phyloP scores from a whole-genome alignment of 2,329 filamentous ascomycete genomes.

The Hymenotorrendiella dingleyae region DNA sequence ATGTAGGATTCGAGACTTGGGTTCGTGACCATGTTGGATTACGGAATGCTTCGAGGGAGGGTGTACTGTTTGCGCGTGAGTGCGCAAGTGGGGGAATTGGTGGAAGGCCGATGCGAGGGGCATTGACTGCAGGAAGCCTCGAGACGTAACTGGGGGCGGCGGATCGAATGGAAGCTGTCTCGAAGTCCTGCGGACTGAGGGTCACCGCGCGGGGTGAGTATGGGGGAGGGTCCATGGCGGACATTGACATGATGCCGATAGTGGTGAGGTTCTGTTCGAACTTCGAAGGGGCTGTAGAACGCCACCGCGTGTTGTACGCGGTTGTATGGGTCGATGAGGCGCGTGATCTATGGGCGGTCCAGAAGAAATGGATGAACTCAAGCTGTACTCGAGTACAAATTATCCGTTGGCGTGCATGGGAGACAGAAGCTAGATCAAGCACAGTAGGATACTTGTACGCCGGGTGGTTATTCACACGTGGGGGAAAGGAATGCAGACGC shows the following conservation, averaged over 20 bases:
- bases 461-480: too few species aligned
- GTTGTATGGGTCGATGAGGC: too few species aligned
- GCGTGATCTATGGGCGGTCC: too few species aligned
- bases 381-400: too few species aligned
- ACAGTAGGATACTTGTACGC: too few species aligned
- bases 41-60: constrained; percentile 47
- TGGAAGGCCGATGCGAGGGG: constrained; percentile 40
- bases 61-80: constrained; percentile 28
- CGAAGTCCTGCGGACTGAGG: constrained; percentile 44
- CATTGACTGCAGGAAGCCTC: constrained; percentile 44
- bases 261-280: too few species aligned
- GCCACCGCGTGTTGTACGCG: too few species aligned
- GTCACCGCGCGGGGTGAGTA: constrained; percentile 2
- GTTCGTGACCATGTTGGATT: constrained; percentile 54
- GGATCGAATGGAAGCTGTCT: constrained; percentile 61
- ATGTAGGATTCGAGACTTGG: constrained; percentile 44
- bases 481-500: too few species aligned
- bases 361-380: too few species aligned
- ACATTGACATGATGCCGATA: background rate
- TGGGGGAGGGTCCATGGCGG: constrained; percentile 4
- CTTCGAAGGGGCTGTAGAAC: too few species aligned
- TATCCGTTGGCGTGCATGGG: too few species aligned
- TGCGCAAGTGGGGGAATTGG: constrained; percentile 28
- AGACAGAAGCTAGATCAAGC: too few species aligned
- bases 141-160: constrained; percentile 65